These are phyloP conservation scores for Neurospora sp. DNA, from an alignment of 495 filamentous ascomycete genomes.

Conservation along the genomic window DNA sequence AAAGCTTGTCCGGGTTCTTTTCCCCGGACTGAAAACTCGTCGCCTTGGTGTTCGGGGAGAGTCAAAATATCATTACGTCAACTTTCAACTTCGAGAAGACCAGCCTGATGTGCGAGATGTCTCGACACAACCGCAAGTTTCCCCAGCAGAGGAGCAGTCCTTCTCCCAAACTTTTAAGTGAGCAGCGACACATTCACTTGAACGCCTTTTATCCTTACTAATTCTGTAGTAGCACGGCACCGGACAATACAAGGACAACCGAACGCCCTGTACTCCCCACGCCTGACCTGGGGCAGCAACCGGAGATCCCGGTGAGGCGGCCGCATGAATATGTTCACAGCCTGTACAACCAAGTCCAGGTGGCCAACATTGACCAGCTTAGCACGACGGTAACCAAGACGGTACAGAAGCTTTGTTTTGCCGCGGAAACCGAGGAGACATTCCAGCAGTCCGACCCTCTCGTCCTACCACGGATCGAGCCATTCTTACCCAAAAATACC, in stretches of 20 bases:
- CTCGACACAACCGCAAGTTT: constrained; percentile 23
- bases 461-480: constrained; percentile 63
- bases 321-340: constrained; percentile 27
- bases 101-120: constrained; percentile 36
- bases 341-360: constrained; percentile 41
- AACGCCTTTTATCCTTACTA: background rate
- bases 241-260: constrained; percentile 16
- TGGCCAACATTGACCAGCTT: constrained; percentile 32
- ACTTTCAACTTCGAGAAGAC: constrained; percentile 63
- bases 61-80: constrained; percentile 97
- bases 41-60: constrained; percentile 88
- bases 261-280: constrained; percentile 63
- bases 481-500: constrained; percentile 62
- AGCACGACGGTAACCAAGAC: constrained; percentile 44
- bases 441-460: constrained; percentile 56
- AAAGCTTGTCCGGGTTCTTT: constrained; percentile 91
- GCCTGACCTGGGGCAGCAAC: constrained; percentile 34
- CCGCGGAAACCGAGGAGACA: constrained; percentile 37
- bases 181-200: background rate
- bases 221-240: constrained; percentile 15
- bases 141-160: constrained; percentile 25
- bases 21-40: constrained; percentile 85
- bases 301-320: constrained; percentile 12
- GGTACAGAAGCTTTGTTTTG: constrained; percentile 56
- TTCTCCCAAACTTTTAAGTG: constrained; percentile 35